Percentiles rank a stretch among this genome's conserved stretches.
phyloP scores from a whole-genome alignment of 202 grass and related monocot genomes.

The Setaria italica region DNA sequence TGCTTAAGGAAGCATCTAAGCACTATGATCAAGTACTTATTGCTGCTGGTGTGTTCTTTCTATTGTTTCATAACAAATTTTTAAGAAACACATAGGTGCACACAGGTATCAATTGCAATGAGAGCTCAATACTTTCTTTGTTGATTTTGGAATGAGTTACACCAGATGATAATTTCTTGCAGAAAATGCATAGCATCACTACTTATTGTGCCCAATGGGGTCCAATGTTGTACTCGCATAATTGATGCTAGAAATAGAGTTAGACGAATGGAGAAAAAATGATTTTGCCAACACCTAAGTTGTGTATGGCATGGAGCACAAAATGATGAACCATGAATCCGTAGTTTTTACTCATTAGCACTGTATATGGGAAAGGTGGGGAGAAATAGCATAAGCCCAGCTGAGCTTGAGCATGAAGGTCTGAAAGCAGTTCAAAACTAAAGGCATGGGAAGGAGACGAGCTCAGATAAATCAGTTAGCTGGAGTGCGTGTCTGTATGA shows the following conservation, averaged over 20 bases:
- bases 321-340: background rate
- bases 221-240: background rate
- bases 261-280: background rate
- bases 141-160: background rate
- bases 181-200: background rate
- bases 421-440: background rate
- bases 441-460: background rate
- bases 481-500: background rate
- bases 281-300: background rate
- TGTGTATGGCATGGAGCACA: background rate
- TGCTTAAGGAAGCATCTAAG: background rate
- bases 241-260: background rate
- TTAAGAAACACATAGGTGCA: background rate
- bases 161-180: background rate
- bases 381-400: background rate
- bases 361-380: background rate
- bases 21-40: background rate
- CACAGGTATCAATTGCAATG: background rate
- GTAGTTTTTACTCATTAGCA: background rate
- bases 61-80: background rate
- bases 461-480: background rate
- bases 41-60: background rate
- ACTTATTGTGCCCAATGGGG: background rate
- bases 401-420: background rate
- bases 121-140: background rate